A percentile compares a stretch with the other conserved stretches of the same genome.
phyloP scores from a whole-genome alignment of 2,329 filamentous ascomycete genomes.

The Fusarium tuaranense region DNA sequence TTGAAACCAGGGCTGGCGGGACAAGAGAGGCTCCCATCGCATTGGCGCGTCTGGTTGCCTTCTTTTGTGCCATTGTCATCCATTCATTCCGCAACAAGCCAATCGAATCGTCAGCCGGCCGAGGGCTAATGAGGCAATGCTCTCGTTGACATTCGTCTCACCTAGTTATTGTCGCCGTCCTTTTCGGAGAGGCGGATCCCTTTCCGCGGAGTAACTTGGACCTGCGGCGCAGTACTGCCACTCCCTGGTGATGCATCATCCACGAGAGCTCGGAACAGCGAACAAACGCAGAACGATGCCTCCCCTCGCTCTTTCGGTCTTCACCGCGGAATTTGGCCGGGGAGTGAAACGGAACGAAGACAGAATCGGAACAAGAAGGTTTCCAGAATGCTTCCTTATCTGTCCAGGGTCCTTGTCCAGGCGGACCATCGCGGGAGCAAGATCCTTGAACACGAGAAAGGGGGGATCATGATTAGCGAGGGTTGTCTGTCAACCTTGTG shows the following conservation, averaged over 20 bases:
- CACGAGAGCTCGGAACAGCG: background rate
- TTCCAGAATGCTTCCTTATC: conserved; percentile 41
- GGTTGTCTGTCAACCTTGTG: conserved; percentile 8
- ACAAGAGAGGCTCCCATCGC: conserved; percentile 9
- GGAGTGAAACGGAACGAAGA: conserved; percentile 26
- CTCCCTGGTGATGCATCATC: conserved; percentile 9
- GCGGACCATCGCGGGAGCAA: conserved; percentile 3
- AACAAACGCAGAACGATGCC: background rate
- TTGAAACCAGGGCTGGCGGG: conserved; percentile 27
- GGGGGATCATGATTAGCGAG: conserved; percentile 11
- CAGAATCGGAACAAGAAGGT: conserved; percentile 37
- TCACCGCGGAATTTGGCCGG: conserved; percentile 11
- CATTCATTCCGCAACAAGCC: background rate
- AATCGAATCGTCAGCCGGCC: conserved; percentile 2
- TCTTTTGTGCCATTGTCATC: conserved; percentile 7
- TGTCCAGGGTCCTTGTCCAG: conserved; percentile 5
- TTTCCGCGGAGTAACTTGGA: conserved; percentile 10
- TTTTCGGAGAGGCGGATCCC: conserved; percentile 13
- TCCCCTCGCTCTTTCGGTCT: conserved; percentile 20
- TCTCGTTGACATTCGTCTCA: conserved; percentile 11
- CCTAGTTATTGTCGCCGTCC: background rate
- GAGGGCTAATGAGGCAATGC: conserved; percentile 8
- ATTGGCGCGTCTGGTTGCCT: conserved; percentile 20
- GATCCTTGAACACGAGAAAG: conserved; percentile 25
- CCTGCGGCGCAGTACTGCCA: conserved; percentile 26